Percentiles rank a stretch among this genome's conserved stretches.
Conservation (phyloP, 73 alveolate species). For the Durusdinium trenchii region DNA sequence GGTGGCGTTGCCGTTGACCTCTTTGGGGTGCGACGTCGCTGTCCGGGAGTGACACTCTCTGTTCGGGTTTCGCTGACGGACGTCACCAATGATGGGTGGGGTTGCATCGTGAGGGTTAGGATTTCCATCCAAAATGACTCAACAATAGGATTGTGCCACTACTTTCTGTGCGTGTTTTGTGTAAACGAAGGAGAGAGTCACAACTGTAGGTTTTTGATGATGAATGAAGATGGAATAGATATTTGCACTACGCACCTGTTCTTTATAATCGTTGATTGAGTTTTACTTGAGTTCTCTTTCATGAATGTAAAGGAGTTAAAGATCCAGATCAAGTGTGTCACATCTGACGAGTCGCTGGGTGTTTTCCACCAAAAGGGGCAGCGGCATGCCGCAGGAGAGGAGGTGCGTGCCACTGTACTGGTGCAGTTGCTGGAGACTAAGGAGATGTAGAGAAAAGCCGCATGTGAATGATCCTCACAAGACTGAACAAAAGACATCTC, state of each 20-base stretch:
- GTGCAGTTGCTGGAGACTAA: slow-evolving; percentile 8
- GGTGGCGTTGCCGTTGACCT: no score
- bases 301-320: background rate
- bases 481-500: no score
- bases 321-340: background rate
- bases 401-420: slow-evolving; percentile 69
- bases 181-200: no score
- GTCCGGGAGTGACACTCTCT: background rate
- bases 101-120: background rate
- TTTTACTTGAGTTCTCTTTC: background rate
- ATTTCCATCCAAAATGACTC: background rate
- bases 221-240: no score
- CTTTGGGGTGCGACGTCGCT: background rate
- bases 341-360: background rate
- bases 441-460: no score
- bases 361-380: no score
- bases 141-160: no score
- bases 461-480: no score
- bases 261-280: no score
- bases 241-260: no score
- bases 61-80: background rate
- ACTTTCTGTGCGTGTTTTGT: no score
- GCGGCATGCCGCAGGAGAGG: slow-evolving; percentile 91
- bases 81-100: background rate
- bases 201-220: no score